A percentile compares a stretch with the other conserved stretches of the same genome.
phyloP scores from a whole-genome alignment of 352 stramenopile species.

The Phytophthora podocarpi region DNA sequence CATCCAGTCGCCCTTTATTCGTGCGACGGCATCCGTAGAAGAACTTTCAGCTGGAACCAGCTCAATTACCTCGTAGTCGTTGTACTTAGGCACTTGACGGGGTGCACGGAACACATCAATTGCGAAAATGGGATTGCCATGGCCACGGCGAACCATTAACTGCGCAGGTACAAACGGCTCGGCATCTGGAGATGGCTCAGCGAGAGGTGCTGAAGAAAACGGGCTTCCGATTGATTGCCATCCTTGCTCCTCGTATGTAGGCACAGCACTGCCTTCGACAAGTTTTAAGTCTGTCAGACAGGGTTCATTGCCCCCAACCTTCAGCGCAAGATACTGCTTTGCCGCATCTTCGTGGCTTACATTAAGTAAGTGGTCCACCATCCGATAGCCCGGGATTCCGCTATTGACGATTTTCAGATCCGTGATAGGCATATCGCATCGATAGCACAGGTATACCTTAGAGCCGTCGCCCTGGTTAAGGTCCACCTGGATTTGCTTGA shows the following conservation, averaged over 20 bases:
- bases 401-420: slow-evolving; percentile 87
- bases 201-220: slow-evolving; percentile 35
- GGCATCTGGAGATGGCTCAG: slow-evolving; percentile 7
- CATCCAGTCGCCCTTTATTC: slow-evolving; percentile 78
- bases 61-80: slow-evolving; percentile 89
- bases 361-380: slow-evolving; percentile 82
- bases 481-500: slow-evolving; percentile 87
- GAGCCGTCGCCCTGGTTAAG: slow-evolving; percentile 85
- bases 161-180: slow-evolving; percentile 38
- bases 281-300: slow-evolving; percentile 83
- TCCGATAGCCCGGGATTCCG: slow-evolving; percentile 83
- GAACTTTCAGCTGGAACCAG: slow-evolving; percentile 42
- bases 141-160: slow-evolving; percentile 75
- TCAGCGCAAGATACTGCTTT: slow-evolving; percentile 85
- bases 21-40: slow-evolving; percentile 12
- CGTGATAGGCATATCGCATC: slow-evolving; percentile 88
- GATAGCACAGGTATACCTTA: slow-evolving; percentile 88
- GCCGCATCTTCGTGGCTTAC: slow-evolving; percentile 63
- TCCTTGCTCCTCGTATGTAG: slow-evolving; percentile 49
- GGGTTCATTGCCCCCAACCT: slow-evolving; percentile 80
- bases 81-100: slow-evolving; percentile 86
- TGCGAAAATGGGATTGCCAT: slow-evolving; percentile 87
- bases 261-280: slow-evolving; percentile 50
- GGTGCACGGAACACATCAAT: slow-evolving; percentile 88
- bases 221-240: slow-evolving; percentile 79